Percentiles rank a stretch among this genome's conserved stretches.
These are phyloP conservation scores for Sporisorium iseilematis-ciliati DNA, from an alignment of 1,284 basidiomycete species.

Conservation along the genomic window DNA sequence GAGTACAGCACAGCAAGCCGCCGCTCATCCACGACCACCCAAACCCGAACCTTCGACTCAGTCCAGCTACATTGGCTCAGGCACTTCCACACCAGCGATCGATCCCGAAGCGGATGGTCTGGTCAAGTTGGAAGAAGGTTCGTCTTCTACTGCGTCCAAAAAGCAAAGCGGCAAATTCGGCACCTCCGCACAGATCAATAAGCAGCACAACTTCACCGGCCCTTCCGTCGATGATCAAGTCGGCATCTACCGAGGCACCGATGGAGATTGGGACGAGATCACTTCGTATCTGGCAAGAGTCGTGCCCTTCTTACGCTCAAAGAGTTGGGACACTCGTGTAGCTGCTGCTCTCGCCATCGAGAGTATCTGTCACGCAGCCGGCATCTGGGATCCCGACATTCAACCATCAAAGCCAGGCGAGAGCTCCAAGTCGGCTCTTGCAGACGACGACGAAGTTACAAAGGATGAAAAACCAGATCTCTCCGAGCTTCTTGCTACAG, in stretches of 20 bases:
- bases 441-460: constrained; percentile 19
- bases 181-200: constrained; percentile 44
- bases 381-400: constrained; percentile 76
- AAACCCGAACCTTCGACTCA: constrained; percentile 16
- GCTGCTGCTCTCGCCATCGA: constrained; percentile 87
- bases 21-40: constrained; percentile 23
- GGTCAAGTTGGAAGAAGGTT: constrained; percentile 32
- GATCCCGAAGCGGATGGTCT: constrained; percentile 46
- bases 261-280: constrained; percentile 79
- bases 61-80: constrained; percentile 21
- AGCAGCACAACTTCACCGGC: constrained; percentile 42
- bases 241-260: constrained; percentile 70
- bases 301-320: constrained; percentile 86
- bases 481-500: constrained; percentile 26
- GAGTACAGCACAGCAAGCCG: constrained; percentile 42
- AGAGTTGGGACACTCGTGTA: constrained; percentile 85
- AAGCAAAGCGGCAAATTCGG: constrained; percentile 37
- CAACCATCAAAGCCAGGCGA: constrained; percentile 42
- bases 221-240: constrained; percentile 29
- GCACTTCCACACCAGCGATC: constrained; percentile 39
- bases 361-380: constrained; percentile 84
- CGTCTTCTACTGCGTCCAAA: constrained; percentile 4
- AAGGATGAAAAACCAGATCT: constrained; percentile 36
- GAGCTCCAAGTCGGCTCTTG: constrained; percentile 36
- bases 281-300: constrained; percentile 74